Evolutionary conservation across 228 moss, liverwort and hornwort species (phyloP).

Genomic region (Sphagnum magellanicum): DNA sequence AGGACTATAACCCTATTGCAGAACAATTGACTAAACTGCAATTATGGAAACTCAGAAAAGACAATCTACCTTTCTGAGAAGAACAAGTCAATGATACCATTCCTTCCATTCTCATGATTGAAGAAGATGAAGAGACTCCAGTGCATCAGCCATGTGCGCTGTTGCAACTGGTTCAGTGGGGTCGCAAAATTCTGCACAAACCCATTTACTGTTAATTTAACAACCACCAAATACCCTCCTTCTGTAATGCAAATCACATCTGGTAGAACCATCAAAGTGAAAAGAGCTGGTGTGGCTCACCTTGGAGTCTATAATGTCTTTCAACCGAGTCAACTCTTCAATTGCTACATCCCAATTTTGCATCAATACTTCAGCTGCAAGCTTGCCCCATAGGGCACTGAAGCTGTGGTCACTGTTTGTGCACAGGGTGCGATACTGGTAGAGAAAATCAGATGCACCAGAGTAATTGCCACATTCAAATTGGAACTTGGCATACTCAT

Average conservation of each 20-base stretch:
- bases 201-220: background rate
- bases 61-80: constrained; percentile 36
- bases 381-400: constrained; percentile 55
- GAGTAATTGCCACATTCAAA: constrained; percentile 58
- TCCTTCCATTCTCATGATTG: constrained; percentile 55
- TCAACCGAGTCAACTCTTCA: constrained; percentile 46
- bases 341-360: constrained; percentile 60
- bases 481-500: constrained; percentile 52
- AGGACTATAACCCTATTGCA: too few relatives aligned
- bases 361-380: constrained; percentile 52
- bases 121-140: constrained; percentile 59
- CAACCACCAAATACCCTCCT: too few relatives aligned
- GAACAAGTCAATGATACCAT: constrained; percentile 50
- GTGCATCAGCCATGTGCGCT: constrained; percentile 58
- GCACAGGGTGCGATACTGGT: constrained; percentile 51
- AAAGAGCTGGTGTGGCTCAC: constrained; percentile 1
- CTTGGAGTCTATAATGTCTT: constrained; percentile 57
- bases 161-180: constrained; percentile 53
- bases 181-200: constrained; percentile 38
- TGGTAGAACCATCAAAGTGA: too few relatives aligned
- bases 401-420: constrained; percentile 53
- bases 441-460: constrained; percentile 45
- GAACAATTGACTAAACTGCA: too few relatives aligned
- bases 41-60: too few relatives aligned
- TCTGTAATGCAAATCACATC: too few relatives aligned